Evolutionary conservation across 345 rosid species (phyloP), one percentile per base, ranked within the genome.

Genomic region (Sisymbrium altissimum): DNA sequence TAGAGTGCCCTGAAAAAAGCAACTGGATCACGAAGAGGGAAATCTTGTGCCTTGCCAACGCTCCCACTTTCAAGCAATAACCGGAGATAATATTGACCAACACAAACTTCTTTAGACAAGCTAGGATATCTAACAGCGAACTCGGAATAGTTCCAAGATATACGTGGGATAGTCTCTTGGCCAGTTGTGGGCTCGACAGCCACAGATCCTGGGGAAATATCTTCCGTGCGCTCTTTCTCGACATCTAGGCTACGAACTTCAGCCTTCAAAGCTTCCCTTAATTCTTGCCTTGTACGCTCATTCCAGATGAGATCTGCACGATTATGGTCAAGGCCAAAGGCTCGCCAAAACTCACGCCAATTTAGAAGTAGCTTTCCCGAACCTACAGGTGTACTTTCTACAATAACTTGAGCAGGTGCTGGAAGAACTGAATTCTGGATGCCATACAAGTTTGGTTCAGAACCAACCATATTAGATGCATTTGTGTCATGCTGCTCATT

Each of bases 261-360:
- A 68, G 94, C 96, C 81, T 89, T 88, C 90, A 95, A 85, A 61
- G 93, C 94, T 81, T 95, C 99, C 80, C 94, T 88, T 76, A 95
- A 75, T 81, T 95, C 99, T 81, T 92, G 99, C 80, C 99, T 85
- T 19, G 97, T 90, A 68, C 98, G 98, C 76, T 95, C 99, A 55
- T 95, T 95, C 99, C 98, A 95, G 72, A 95, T 89, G 68, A 95
- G 88, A 85, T 95, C 99, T 3, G 99, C 99, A 79, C 99, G 97
- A 80, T 95, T 90, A 82, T 92, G 97, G 67, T 95, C 99, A 71
- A 92, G 98, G 81, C 97, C 86, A 81, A 95, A 92, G 70, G 98
- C 99, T 70, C 96, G 86, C 99, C 99, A 95, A 75, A 95, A 92
- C 78, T 95, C 96, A 59, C 92, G 87, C 99, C 99, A 95, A 78